These are phyloP conservation scores for Pseudomonodictys pantanalensis DNA, from an alignment of 495 filamentous ascomycete genomes.

Conservation along the genomic window DNA sequence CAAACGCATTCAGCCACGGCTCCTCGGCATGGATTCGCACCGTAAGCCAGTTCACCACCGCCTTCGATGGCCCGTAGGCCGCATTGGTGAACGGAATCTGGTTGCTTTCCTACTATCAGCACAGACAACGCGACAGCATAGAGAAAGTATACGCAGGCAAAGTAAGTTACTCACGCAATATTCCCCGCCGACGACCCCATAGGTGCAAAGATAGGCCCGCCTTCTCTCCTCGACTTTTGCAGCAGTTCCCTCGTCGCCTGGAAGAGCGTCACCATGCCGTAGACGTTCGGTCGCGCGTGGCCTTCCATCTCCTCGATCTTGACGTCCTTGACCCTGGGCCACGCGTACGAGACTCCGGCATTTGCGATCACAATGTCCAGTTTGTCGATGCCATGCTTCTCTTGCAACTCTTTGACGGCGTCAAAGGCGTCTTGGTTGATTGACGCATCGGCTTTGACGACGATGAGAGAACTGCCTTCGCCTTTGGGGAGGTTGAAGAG, in stretches of 20 bases:
- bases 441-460: constrained; percentile 21
- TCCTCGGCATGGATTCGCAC: neutral
- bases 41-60: neutral
- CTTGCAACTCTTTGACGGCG: constrained; percentile 2
- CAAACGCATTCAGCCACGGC: neutral
- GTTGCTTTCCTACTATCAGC: no score
- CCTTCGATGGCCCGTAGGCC: neutral
- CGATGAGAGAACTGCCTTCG: neutral
- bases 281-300: neutral
- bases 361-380: constrained; percentile 23
- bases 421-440: constrained; percentile 13
- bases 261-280: neutral
- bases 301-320: neutral
- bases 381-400: constrained; percentile 10
- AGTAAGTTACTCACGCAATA: neutral
- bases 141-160: no score
- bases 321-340: neutral
- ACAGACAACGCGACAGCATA: no score
- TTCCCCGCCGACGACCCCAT: neutral
- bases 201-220: neutral
- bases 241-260: neutral
- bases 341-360: constrained; percentile 11
- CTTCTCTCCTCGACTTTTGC: neutral
- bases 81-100: neutral
- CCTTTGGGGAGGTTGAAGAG: constrained; percentile 7